Evolutionary conservation across 257 asterid species (phyloP).

Genomic region (Fraxinus pennsylvanica): DNA sequence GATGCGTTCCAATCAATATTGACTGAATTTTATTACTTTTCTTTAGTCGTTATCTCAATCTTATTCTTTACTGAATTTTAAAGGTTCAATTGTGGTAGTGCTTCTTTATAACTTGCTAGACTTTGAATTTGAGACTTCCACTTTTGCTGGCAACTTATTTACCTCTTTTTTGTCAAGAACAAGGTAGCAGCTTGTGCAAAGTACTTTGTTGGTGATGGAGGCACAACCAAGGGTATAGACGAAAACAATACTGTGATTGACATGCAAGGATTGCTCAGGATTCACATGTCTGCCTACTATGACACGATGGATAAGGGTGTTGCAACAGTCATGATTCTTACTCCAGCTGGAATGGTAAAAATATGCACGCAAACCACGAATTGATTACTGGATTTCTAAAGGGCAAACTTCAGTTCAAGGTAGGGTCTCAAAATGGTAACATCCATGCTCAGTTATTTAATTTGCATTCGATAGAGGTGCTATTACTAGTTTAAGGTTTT

Average conservation of each 20-base stretch:
- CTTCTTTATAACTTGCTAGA: too few relatives aligned
- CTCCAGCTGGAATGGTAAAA: slow-evolving; percentile 45
- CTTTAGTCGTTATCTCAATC: neutral
- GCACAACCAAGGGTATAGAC: slow-evolving; percentile 46
- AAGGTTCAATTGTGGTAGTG: neutral
- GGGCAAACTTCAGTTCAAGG: slow-evolving; percentile 35
- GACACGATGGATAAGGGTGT: slow-evolving; percentile 46
- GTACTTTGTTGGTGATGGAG: slow-evolving; percentile 56
- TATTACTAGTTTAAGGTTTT: too few relatives aligned
- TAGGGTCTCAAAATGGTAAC: neutral
- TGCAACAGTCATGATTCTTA: slow-evolving; percentile 47
- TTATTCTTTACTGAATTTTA: neutral
- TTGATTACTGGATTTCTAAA: slow-evolving; percentile 49
- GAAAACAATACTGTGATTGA: slow-evolving; percentile 33
- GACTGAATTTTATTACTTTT: neutral
- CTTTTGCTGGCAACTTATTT: neutral
- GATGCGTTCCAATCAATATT: neutral
- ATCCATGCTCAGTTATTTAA: too few relatives aligned
- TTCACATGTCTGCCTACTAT: slow-evolving; percentile 45
- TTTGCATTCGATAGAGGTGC: too few relatives aligned
- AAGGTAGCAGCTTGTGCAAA: slow-evolving; percentile 51
- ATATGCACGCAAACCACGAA: slow-evolving; percentile 51
- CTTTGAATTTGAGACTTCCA: too few relatives aligned
- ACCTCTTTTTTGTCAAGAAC: slow-evolving; percentile 13
- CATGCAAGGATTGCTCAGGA: slow-evolving; percentile 35